Conservation (phyloP, 2,329 filamentous ascomycete species). For the Tothia fuscella region DNA sequence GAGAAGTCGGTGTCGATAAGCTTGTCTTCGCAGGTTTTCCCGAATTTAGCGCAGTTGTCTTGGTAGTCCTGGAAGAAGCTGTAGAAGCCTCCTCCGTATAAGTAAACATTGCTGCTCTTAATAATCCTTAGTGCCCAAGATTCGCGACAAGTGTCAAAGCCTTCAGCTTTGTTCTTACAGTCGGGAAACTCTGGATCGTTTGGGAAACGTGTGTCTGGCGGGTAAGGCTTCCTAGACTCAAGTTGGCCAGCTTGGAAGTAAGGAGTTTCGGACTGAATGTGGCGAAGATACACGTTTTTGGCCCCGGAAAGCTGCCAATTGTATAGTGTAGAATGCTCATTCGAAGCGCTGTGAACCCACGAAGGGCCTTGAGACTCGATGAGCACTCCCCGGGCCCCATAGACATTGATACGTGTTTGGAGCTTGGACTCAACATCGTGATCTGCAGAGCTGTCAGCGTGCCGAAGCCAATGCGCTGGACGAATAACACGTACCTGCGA, state of each 20-base stretch:
- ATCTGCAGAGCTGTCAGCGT: not conserved
- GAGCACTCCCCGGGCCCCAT: too few relatives aligned
- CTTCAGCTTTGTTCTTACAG: not conserved
- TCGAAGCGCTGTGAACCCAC: too few relatives aligned
- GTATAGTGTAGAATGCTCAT: too few relatives aligned
- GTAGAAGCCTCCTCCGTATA: conserved; percentile 2
- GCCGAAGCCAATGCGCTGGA: not conserved
- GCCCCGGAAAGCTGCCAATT: not conserved
- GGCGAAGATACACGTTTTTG: not conserved
- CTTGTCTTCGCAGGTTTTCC: not conserved
- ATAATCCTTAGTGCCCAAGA: not conserved
- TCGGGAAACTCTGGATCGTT: not conserved
- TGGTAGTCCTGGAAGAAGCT: not conserved
- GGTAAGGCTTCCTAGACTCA: not conserved
- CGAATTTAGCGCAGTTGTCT: not conserved
- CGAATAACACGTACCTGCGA: not conserved
- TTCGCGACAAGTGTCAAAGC: not conserved
- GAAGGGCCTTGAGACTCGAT: too few relatives aligned
- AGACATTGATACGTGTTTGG: too few relatives aligned
- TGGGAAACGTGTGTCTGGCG: not conserved
- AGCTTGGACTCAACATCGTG: conserved; percentile 6
- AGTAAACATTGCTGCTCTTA: not conserved
- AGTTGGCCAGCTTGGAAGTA: not conserved
- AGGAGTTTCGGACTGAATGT: not conserved
- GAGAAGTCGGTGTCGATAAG: not conserved